Conservation (phyloP, 495 filamentous ascomycete species). For the Penicillium longicatenatum region DNA sequence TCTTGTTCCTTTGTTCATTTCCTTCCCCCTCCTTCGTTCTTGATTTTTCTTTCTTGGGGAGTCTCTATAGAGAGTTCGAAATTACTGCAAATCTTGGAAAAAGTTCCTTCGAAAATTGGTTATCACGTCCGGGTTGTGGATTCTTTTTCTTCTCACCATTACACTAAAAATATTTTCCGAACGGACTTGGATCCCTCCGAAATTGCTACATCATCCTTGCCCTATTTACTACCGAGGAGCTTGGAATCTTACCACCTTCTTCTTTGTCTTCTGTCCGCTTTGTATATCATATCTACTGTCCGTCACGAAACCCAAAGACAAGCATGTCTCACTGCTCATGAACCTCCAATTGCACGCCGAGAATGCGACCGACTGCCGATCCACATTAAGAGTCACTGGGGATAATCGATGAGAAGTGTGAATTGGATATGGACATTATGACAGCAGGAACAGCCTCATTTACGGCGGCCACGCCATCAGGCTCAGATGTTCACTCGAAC, state of each 20-base stretch:
- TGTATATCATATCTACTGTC: not conserved
- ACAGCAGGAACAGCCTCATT: conserved; percentile 34
- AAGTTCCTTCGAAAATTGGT: not conserved
- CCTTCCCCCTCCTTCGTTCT: conserved; percentile 10
- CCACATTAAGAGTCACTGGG: conserved; percentile 24
- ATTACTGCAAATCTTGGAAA: not conserved
- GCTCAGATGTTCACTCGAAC: conserved; percentile 44
- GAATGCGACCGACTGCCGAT: conserved; percentile 35
- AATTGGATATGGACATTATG: conserved; percentile 28
- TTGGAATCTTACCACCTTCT: not conserved
- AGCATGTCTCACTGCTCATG: conserved; percentile 30
- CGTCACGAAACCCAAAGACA: not conserved
- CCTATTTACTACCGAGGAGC: not conserved
- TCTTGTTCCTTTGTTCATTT: conserved; percentile 16
- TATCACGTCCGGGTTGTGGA: not conserved
- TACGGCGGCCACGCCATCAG: conserved; percentile 32
- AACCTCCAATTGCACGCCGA: conserved; percentile 26
- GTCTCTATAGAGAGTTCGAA: conserved; percentile 2
- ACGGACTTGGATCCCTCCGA: conserved; percentile 14
- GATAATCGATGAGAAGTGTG: conserved; percentile 25
- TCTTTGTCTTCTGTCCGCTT: conserved; percentile 2
- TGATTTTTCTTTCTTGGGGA: not conserved
- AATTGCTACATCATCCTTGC: conserved; percentile 11
- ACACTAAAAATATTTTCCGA: conserved; percentile 22
- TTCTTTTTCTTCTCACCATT: conserved; percentile 3